phyloP scores from a whole-genome alignment of 805 yeast species.

The Starmerella cellae region DNA sequence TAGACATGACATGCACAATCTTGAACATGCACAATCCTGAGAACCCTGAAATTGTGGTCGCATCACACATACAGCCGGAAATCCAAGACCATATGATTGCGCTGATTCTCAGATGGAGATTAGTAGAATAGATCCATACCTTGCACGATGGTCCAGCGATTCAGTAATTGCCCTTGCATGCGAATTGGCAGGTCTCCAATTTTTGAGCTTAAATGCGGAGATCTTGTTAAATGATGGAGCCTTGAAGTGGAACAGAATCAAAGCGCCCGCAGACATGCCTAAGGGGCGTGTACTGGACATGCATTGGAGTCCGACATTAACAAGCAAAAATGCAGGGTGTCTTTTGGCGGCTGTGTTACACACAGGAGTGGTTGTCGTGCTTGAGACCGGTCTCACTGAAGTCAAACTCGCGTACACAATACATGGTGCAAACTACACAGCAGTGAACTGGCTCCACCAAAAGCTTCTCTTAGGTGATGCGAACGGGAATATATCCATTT shows the following conservation, averaged over 20 bases:
- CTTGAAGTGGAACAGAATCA: conserved; percentile 6
- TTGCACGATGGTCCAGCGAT: conserved; percentile 12
- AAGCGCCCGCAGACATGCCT: background rate
- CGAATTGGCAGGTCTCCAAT: conserved; percentile 6
- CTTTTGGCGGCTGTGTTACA: conserved; percentile 7
- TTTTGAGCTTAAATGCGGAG: conserved; percentile 6
- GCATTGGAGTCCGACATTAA: conserved; percentile 10
- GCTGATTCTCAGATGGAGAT: conserved; percentile 15
- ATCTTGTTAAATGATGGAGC: conserved; percentile 1
- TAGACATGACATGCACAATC: no score
- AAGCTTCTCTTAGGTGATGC: conserved; percentile 1
- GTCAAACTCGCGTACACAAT: background rate
- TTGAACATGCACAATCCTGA: no score
- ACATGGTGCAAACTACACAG: background rate
- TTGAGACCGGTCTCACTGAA: conserved; percentile 4
- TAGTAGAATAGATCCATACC: conserved; percentile 15
- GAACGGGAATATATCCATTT: background rate
- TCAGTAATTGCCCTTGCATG: conserved; percentile 15
- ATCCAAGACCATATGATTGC: no score
- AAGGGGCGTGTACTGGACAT: conserved; percentile 8
- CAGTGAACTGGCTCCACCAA: conserved; percentile 3
- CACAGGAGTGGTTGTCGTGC: conserved; percentile 3
- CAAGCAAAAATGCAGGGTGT: background rate
- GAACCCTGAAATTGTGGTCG: no score
- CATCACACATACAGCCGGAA: no score